Evolutionary conservation across 2,329 filamentous ascomycete species (phyloP), one percentile per base, ranked within the genome.

Genomic region (Zalaria obscura): DNA sequence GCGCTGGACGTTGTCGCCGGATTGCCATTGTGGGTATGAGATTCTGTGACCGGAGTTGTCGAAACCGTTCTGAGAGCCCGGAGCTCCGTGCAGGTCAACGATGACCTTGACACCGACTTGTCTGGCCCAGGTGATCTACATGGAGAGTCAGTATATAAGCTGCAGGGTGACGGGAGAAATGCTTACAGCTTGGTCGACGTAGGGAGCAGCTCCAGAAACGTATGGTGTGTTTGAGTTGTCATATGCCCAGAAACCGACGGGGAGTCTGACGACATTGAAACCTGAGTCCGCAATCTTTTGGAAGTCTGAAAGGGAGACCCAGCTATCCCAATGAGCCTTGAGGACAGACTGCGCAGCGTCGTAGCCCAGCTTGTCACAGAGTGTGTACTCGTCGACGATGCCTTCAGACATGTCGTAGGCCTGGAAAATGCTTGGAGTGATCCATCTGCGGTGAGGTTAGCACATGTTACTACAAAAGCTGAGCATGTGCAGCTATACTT

Each of bases 201-300:
- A 77, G 0, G 56, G 54, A 4, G 67, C 67, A 10, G 70, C 68
- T 4, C 72, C 72, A 45, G 61, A 55, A 2, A 68, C 65, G 47
- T 75, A 78, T 2, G 72, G 66, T 26, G 66, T 58, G 28, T 61
- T 60, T 26, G 60, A 55, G 9, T 70, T 68, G 40, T 70, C 62
- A 47, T 72, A 75, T 10, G 74, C 73, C 74, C 74, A 78, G 52
- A 67, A 77, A 5, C 73, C 72, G 41, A 77, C 63, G 0, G 74
- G 73, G 32, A 78, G 72, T 9, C 74, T 64, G 6, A 78, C 70
- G 6, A 72, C 59, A 52, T 78, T 77, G 57, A 78, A 72, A 4
- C 74, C 73, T 0, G 70, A 65, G 31, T 66, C 55, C 11, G 65
- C 65, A 49, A 78, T 77, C 48, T 69, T 72, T 50, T 71, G 58